Evolutionary conservation across 2,329 filamentous ascomycete species (phyloP), one percentile per base, ranked within the genome.

Genomic region (Colletotrichum gloeosporioides): DNA sequence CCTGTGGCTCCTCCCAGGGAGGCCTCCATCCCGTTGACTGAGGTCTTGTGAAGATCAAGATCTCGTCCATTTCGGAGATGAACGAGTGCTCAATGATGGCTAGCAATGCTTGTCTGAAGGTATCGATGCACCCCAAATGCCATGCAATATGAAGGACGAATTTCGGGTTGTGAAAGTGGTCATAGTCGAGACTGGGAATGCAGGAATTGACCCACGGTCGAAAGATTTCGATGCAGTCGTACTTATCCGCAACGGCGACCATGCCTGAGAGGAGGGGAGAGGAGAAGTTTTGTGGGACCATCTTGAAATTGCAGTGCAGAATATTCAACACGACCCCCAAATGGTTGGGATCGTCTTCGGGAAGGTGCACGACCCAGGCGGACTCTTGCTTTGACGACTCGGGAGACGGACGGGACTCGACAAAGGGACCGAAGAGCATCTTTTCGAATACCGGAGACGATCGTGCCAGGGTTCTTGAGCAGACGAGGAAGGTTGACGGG

Each of bases 291-390:
- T 16, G 68, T 1, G 80, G 80, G 0, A 84, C 79, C 4, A 77
- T 75, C 13, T 81, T 69, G 29, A 83, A 79, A 4, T 79, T 74
- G 31, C 73, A 79, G 39, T 85, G 83, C 18, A 80, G 74, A 27
- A 85, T 83, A 25, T 82, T 77, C n/a, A 84, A 72, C 16, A 84
- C 77, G 4, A 79, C 73, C 4, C 77, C 55, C 27, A 84, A 70
- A 4, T 81, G 76, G 18, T 74, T 61, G 0, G 81, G 80, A 7
- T 82, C 79, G 65, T 85, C 83, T 4, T 82, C 80, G 0, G 83
- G 82, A 0, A 85, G 78, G 2, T 79, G 78, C 12, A 83, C 79
- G 1, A 69, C 44, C 82, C 82, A 84, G 27, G 1, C 80, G 44
- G 16, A 64, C 25, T 6, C 71, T 9, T 61, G 64, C 6, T 12